These are phyloP conservation scores for Tothia fuscella DNA, from an alignment of 2,329 filamentous ascomycete species.

Conservation along the genomic window DNA sequence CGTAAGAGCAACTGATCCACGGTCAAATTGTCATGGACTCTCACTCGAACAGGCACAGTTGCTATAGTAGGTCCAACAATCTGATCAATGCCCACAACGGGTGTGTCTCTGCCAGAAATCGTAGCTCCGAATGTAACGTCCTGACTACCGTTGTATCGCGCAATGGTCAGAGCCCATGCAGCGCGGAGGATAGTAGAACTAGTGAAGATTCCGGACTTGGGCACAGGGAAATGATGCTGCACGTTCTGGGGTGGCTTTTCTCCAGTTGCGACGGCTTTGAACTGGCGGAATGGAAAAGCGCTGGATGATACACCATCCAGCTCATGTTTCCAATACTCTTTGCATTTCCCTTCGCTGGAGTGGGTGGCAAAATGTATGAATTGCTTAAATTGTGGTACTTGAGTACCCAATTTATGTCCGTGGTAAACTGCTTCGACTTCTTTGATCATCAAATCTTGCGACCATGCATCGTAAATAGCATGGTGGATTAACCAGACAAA, in stretches of 20 bases:
- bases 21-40: constrained; percentile 29
- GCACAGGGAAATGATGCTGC: constrained; percentile 31
- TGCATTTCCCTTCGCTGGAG: constrained; percentile 18
- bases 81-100: constrained; percentile 55
- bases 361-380: constrained; percentile 29
- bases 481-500: constrained; percentile 39
- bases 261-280: constrained; percentile 35
- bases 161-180: constrained; percentile 53
- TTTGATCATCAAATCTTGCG: constrained; percentile 55
- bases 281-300: constrained; percentile 28
- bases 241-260: constrained; percentile 38
- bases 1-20: background rate
- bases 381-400: constrained; percentile 35
- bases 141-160: constrained; percentile 47
- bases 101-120: constrained; percentile 65
- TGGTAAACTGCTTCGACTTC: constrained; percentile 33
- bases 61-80: constrained; percentile 71
- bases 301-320: background rate
- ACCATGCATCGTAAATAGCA: constrained; percentile 40
- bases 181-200: constrained; percentile 50
- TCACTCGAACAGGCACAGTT: constrained; percentile 58
- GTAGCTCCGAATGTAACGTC: constrained; percentile 69
- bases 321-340: background rate
- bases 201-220: constrained; percentile 27
- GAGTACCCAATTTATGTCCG: no score